Evolutionary conservation across 352 stramenopile genomes (phyloP), one percentile per base, ranked within the genome.

Genomic region (Aphanomyces euteiches): DNA sequence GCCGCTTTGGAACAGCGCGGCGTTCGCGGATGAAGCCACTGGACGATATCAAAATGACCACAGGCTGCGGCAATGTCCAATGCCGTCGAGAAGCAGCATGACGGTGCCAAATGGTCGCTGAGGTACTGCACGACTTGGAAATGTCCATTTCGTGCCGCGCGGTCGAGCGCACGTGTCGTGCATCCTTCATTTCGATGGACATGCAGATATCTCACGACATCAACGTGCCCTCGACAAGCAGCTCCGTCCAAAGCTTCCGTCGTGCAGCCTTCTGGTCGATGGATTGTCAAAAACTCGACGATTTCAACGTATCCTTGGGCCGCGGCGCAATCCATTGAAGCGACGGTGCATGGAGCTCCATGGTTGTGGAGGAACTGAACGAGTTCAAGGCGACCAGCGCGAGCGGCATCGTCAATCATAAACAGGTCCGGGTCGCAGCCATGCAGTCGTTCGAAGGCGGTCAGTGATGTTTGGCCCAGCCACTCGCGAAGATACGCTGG

Each of bases 31-130:
- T 77, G 57, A 5, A 82, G 43, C 67, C 72, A 82, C 15, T 69
- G 54, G 53, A 80, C 75, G 68, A 82, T 77, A 5, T 68, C 10
- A 2, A 56, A 21, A 6, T 80, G 75, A 19, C 73, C 73, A 34
- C 79, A 77, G 47, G 57, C 77, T 3, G 73, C 73, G 41, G 77
- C 77, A 38, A 78, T 74, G 19, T 73, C 70, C 60, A 80, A 78
- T 17, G 77, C 75, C 7, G 21, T 54, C 10, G 36, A n/a, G 7
- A 41, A 34, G 34, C 60, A 45, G 6, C 47, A 67, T 19, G 38
- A 19, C 21, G 50, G 38, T 4, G 4, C 21, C 21, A 19, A 41
- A 15, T 67, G 60, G 6, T 37, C n/a, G 28, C 47, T 19, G 10
- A 67, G 28, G 47, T 56, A 67, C 38, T 41, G 47, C 6, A 67